Conservation (phyloP, 768 basidiomycete species). For the Kwoniella dejecticola region DNA sequence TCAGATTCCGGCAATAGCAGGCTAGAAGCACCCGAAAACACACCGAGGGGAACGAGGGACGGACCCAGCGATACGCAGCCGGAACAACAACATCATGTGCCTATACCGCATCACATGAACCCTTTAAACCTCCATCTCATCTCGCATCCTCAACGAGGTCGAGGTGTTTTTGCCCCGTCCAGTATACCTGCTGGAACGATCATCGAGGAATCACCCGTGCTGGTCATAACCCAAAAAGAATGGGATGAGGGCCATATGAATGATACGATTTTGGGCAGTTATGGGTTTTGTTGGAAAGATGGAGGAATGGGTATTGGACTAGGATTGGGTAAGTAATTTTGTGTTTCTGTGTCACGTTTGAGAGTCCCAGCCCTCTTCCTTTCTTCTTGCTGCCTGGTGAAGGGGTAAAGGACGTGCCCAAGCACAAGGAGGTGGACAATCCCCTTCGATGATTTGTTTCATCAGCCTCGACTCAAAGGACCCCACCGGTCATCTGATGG, state of each 20-base stretch:
- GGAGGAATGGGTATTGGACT: conserved; percentile 52
- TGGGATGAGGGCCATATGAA: conserved; percentile 56
- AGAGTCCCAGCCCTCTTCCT: too few species aligned
- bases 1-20: too few species aligned
- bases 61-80: too few species aligned
- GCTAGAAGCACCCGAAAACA: too few species aligned
- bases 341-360: neutral
- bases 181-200: conserved; percentile 64
- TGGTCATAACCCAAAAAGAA: conserved; percentile 72
- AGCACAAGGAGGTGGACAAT: too few species aligned
- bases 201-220: conserved; percentile 82
- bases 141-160: conserved; percentile 44
- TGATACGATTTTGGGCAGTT: conserved; percentile 47
- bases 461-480: too few species aligned
- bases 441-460: too few species aligned
- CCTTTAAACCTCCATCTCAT: conserved; percentile 48
- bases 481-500: too few species aligned
- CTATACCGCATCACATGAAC: conserved; percentile 40
- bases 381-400: too few species aligned
- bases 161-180: conserved; percentile 60
- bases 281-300: conserved; percentile 52
- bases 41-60: too few species aligned
- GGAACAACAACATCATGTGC: too few species aligned
- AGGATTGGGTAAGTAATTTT: conserved; percentile 44
- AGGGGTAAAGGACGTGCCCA: too few species aligned